Percentiles rank a stretch among this genome's conserved stretches.
Conservation (phyloP, 345 rosid genomes). For the Brassica cretica region DNA sequence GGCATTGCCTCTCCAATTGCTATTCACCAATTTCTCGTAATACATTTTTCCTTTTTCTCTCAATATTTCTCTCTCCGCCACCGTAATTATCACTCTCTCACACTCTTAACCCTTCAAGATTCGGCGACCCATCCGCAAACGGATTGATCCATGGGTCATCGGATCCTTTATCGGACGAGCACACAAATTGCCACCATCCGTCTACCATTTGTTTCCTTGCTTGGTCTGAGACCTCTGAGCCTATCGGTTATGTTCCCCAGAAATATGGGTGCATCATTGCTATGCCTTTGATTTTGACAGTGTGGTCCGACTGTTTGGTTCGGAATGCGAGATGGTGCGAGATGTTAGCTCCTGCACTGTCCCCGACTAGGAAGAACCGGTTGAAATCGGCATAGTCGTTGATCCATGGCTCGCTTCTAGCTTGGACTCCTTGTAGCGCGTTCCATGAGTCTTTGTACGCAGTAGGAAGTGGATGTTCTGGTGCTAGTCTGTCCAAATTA, state of each 20-base stretch:
- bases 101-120: conserved; percentile 50
- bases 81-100: conserved; percentile 48
- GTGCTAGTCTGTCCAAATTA: conserved; percentile 44
- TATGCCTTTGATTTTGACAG: conserved; percentile 52
- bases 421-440: conserved; percentile 54
- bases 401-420: conserved; percentile 58
- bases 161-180: conserved; percentile 62
- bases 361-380: conserved; percentile 56
- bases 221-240: conserved; percentile 48
- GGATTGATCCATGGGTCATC: conserved; percentile 86
- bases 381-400: conserved; percentile 47
- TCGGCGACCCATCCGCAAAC: conserved; percentile 54
- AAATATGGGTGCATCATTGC: conserved; percentile 76
- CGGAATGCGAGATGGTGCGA: conserved; percentile 62
- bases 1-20: conserved; percentile 56
- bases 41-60: conserved; percentile 61
- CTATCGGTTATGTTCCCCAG: conserved; percentile 64
- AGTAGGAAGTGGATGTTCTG: conserved; percentile 68
- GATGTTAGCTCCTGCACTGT: conserved; percentile 76
- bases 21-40: conserved; percentile 48
- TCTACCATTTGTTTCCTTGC: conserved; percentile 66
- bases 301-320: conserved; percentile 28
- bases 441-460: conserved; percentile 79
- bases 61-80: conserved; percentile 67
- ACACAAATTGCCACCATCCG: conserved; percentile 74